Base-by-base conservation (phyloP, 2,329 filamentous ascomycete genomes). In the Bipolaris cookei region DNA sequence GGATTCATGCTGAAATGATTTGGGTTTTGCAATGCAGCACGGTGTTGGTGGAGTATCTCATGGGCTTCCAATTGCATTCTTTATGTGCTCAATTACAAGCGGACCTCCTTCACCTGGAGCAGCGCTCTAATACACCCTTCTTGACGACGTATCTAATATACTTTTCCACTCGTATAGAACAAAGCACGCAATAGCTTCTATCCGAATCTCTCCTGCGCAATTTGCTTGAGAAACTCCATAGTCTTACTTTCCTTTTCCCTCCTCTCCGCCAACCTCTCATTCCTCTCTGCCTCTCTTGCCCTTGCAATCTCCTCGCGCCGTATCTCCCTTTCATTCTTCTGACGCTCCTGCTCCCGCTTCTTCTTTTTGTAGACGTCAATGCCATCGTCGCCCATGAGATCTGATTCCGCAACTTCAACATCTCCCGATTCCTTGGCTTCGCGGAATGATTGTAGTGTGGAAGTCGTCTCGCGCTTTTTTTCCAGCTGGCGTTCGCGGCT, bases 311-410 rank as follows among this genome's bases (percentile, higher is more conserved):
- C 93, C 76, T 97, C 93, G 68, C 90, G 84, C 57, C 91, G 79
- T 14, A 95, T 79, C 81, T 97, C 92, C 50, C 93, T 78, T 76
- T 97, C 92, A 66, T 88, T 91, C 83, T 94, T 96, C 78, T 88
- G 88, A 66, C 75, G 80, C 78, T 91, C 86, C 67, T 86, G 81
- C 56, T 81, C 84, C 64, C 85, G 84, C 75, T 89, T 86, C 72
- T 85, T 79, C 67, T 82, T 83, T 80, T 89, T 93, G 63, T 88
- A 87, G 14, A 78, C 78, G 57, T 92, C 89, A 1, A 84, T 84
- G 1, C 83, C 86, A 42, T 84, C 88, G 1, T 84, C 88, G 3
- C 91, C 91, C 87, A 97, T 90, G 23, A 98, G 74, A 51, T 96
- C 90, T 14, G 81, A 80, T 11, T 96, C 93, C 0, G 84, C 83